Conservation (phyloP, 345 rosid genomes). For the Alliaria petiolata region DNA sequence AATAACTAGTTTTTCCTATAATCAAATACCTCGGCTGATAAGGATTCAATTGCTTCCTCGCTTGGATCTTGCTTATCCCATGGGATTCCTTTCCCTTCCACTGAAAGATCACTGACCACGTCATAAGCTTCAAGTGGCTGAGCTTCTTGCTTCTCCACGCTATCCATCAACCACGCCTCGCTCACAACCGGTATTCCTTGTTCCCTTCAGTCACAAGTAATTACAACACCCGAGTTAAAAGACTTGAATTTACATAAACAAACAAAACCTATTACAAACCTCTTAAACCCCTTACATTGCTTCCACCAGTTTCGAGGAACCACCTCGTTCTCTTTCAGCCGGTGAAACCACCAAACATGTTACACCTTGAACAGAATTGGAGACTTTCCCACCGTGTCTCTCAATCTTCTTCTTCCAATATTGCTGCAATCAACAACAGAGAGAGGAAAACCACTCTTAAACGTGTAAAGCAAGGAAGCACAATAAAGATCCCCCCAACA, state of each 20-base stretch:
- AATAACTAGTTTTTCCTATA: not conserved
- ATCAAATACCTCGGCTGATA: constrained; percentile 46
- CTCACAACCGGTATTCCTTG: constrained; percentile 54
- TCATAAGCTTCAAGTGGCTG: constrained; percentile 67
- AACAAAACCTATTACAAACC: not conserved
- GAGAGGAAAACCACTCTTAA: not conserved
- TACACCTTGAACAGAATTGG: constrained; percentile 48
- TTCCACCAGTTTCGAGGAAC: constrained; percentile 60
- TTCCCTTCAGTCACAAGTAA: constrained; percentile 39
- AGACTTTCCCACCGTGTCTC: constrained; percentile 57
- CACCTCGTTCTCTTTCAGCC: constrained; percentile 62
- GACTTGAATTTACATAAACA: not conserved
- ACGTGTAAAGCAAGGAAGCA: not conserved
- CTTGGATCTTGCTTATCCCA: constrained; percentile 65
- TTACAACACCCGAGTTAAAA: not conserved
- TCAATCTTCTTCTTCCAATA: constrained; percentile 58
- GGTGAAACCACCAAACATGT: constrained; percentile 63
- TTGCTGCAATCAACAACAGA: constrained; percentile 47
- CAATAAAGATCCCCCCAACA: not conserved
- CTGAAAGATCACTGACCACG: constrained; percentile 51
- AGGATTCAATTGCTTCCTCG: constrained; percentile 53
- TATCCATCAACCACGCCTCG: constrained; percentile 68
- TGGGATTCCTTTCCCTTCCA: constrained; percentile 62
- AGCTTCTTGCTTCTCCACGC: constrained; percentile 64
- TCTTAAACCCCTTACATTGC: constrained; percentile 57